Conservation (phyloP, 495 filamentous ascomycete genomes). For the Annulohypoxylon stygium region DNA sequence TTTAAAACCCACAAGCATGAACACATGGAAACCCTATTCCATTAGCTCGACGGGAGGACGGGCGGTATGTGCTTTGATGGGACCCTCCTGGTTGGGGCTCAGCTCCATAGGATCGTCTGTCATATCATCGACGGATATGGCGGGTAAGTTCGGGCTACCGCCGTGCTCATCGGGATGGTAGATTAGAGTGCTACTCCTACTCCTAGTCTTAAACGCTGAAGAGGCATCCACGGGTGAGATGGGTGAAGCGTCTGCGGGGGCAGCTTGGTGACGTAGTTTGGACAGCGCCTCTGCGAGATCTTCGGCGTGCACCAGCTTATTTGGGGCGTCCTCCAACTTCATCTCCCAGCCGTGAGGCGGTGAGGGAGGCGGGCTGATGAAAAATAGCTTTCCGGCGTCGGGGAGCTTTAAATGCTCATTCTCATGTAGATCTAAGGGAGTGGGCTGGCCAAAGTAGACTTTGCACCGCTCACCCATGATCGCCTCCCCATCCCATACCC, state of each 20-base stretch:
- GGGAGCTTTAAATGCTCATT: slow-evolving; percentile 83
- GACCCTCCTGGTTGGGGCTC: slow-evolving; percentile 55
- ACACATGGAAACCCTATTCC: slow-evolving; percentile 55
- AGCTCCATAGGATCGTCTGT: slow-evolving; percentile 68
- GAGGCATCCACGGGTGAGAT: slow-evolving; percentile 52
- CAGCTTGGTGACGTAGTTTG: slow-evolving; percentile 65
- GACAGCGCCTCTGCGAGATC: slow-evolving; percentile 87
- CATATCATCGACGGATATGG: slow-evolving; percentile 92
- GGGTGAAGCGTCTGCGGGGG: slow-evolving; percentile 46
- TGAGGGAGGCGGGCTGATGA: slow-evolving; percentile 92
- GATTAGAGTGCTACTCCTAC: slow-evolving; percentile 75
- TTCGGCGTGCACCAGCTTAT: slow-evolving; percentile 91
- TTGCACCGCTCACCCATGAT: slow-evolving; percentile 78
- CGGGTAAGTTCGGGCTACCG: slow-evolving; percentile 80
- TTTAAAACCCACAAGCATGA: not conserved
- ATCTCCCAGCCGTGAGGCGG: slow-evolving; percentile 96
- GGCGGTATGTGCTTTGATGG: slow-evolving; percentile 78
- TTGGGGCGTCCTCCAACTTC: slow-evolving; percentile 89
- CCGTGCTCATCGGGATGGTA: slow-evolving; percentile 83
- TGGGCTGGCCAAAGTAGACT: slow-evolving; percentile 91
- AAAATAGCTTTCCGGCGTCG: slow-evolving; percentile 91
- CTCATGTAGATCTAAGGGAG: slow-evolving; percentile 64
- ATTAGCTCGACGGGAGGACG: slow-evolving; percentile 94
- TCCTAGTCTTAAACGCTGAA: slow-evolving; percentile 47
- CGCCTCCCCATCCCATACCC: slow-evolving; percentile 75